A percentile compares a stretch with the other conserved stretches of the same genome.
Evolutionary conservation across 177 flowering plant genomes (phyloP).

Genomic region (Vitis hybrid): DNA sequence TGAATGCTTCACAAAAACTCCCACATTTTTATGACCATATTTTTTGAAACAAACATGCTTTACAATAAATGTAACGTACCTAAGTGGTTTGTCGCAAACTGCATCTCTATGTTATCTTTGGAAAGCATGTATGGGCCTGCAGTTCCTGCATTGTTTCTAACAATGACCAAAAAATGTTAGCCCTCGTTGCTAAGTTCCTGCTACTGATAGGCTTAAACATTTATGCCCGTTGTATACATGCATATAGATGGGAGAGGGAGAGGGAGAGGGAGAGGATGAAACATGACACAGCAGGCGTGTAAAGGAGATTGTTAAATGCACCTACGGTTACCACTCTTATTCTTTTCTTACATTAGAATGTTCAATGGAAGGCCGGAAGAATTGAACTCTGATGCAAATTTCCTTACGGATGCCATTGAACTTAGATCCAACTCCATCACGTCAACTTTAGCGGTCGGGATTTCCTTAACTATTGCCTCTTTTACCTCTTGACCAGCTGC

Average conservation of each 20-base stretch:
- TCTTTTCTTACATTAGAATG: conserved; percentile 44
- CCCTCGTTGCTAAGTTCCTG: neutral
- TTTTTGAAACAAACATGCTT: too few species aligned
- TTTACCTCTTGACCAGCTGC: conserved; percentile 40
- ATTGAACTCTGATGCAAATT: conserved; percentile 45
- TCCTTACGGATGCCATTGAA: conserved; percentile 49
- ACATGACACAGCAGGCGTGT: neutral
- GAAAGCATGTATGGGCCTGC: conserved; percentile 25
- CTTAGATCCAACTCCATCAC: conserved; percentile 60
- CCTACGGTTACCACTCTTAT: too few species aligned
- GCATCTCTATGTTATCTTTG: conserved; percentile 30
- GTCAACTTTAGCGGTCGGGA: conserved; percentile 49
- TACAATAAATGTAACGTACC: conserved; percentile 3
- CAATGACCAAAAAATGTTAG: neutral
- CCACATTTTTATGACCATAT: too few species aligned
- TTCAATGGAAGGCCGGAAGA: conserved; percentile 48
- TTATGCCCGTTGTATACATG: neutral
- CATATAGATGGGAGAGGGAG: too few species aligned
- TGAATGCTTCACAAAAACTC: too few species aligned
- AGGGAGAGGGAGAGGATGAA: too few species aligned
- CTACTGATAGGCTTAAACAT: neutral
- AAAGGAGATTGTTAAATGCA: neutral
- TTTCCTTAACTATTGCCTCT: conserved; percentile 36
- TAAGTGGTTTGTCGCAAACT: conserved; percentile 19
- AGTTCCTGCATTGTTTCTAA: conserved; percentile 34